Percentiles rank a stretch among this genome's conserved stretches.
Evolutionary conservation across 805 yeast species (phyloP).

Genomic region (Lipomyces lipofer): DNA sequence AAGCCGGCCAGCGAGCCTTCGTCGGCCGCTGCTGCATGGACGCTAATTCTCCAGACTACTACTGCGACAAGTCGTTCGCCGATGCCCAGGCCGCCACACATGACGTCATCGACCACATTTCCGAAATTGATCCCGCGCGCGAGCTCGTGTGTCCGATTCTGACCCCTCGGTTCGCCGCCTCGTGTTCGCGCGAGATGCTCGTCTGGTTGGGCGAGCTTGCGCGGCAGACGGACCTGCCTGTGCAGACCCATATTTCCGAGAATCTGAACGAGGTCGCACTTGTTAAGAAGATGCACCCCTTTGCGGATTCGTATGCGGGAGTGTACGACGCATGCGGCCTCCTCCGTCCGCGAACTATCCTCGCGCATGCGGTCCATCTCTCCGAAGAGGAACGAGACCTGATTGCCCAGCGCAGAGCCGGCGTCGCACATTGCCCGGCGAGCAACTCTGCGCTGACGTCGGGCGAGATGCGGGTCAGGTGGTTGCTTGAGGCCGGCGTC

Average conservation of each 20-base stretch:
- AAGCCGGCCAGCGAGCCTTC: conserved; percentile 79
- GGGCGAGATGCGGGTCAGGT: conserved; percentile 83
- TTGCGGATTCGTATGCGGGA: conserved; percentile 64
- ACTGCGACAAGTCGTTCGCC: conserved; percentile 55
- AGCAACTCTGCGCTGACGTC: conserved; percentile 85
- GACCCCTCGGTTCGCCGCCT: conserved; percentile 94
- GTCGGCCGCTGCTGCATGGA: conserved; percentile 96
- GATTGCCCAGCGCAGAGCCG: conserved; percentile 56
- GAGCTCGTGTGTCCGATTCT: conserved; percentile 67
- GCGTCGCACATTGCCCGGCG: conserved; percentile 91
- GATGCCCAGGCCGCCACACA: conserved; percentile 57
- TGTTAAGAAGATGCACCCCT: conserved; percentile 73
- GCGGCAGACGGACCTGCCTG: conserved; percentile 53
- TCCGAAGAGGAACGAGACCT: conserved; percentile 61
- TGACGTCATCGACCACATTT: conserved; percentile 58
- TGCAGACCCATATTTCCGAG: conserved; percentile 92
- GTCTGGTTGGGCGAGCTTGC: conserved; percentile 61
- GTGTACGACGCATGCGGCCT: conserved; percentile 70
- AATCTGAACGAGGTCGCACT: conserved; percentile 71
- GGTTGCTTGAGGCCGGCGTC: conserved; percentile 62
- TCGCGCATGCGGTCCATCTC: conserved; percentile 89
- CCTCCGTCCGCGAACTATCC: conserved; percentile 63
- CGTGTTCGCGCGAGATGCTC: conserved; percentile 68
- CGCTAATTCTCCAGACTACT: conserved; percentile 71
- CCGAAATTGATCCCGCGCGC: conserved; percentile 52